These are phyloP conservation scores for Firmiana major DNA, from an alignment of 345 rosid genomes.

Conservation along the genomic window DNA sequence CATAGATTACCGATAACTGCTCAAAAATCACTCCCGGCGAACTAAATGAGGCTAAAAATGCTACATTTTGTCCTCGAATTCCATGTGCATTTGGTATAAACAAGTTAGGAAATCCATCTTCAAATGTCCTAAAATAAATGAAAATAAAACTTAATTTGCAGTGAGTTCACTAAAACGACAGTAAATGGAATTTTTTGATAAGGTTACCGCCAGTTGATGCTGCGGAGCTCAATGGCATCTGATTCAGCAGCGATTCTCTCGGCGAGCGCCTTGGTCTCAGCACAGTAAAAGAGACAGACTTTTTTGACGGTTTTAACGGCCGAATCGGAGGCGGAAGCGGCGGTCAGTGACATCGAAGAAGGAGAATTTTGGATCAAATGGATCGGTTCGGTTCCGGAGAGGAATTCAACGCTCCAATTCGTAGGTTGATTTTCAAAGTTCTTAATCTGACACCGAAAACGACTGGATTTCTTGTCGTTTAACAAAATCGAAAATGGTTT, in stretches of 20 bases:
- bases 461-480: background rate
- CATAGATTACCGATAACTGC: conserved; percentile 88
- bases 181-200: background rate
- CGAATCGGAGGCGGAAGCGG: conserved; percentile 42
- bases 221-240: conserved; percentile 78
- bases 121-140: conserved; percentile 56
- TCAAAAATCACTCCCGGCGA: conserved; percentile 88
- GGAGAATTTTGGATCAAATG: conserved; percentile 37
- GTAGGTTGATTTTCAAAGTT: conserved; percentile 53
- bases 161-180: background rate
- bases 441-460: conserved; percentile 42
- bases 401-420: conserved; percentile 44
- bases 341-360: conserved; percentile 46
- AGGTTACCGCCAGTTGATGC: conserved; percentile 79
- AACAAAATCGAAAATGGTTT: conserved; percentile 9
- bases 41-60: conserved; percentile 91
- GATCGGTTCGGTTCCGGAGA: conserved; percentile 44
- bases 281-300: conserved; percentile 71
- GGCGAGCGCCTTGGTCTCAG: conserved; percentile 77
- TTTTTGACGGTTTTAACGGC: conserved; percentile 50
- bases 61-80: conserved; percentile 85
- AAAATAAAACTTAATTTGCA: background rate
- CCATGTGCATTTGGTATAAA: conserved; percentile 95
- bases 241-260: conserved; percentile 66
- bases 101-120: conserved; percentile 89